phyloP scores from a whole-genome alignment of 257 asterid genomes.

The Solanum pimpinellifolium region DNA sequence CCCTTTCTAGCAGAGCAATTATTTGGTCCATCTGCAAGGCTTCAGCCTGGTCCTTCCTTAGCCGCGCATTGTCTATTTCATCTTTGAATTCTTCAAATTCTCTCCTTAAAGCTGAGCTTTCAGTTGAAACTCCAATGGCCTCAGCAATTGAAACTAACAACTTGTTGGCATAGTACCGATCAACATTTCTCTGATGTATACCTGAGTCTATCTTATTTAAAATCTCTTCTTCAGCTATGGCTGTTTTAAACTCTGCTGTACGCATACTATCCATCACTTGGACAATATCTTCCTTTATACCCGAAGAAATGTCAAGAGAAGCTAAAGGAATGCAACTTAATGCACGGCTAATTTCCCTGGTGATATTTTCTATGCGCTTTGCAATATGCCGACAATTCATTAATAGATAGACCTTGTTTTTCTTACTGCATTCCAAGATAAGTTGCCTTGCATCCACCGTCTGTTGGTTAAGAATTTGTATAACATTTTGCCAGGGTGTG shows the following conservation, averaged over 20 bases:
- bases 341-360: conserved; percentile 37
- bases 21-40: conserved; percentile 63
- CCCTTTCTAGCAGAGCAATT: conserved; percentile 45
- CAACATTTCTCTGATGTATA: conserved; percentile 40
- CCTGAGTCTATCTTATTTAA: conserved; percentile 47
- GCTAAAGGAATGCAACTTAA: conserved; percentile 34
- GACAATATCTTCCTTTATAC: conserved; percentile 27
- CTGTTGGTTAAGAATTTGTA: conserved; percentile 28
- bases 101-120: conserved; percentile 30
- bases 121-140: conserved; percentile 45
- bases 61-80: conserved; percentile 35
- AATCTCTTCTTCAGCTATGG: conserved; percentile 39
- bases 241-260: conserved; percentile 38
- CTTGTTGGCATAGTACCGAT: conserved; percentile 46
- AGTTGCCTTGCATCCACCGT: conserved; percentile 26
- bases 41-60: conserved; percentile 49
- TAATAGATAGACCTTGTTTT: conserved; percentile 45
- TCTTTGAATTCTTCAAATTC: conserved; percentile 44
- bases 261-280: conserved; percentile 26
- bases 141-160: conserved; percentile 45
- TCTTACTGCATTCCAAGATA: conserved; percentile 30
- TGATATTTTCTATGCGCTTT: conserved; percentile 30
- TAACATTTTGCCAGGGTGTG: conserved; percentile 13
- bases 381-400: conserved; percentile 33
- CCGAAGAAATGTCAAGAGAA: conserved; percentile 27